A percentile compares a stretch with the other conserved stretches of the same genome.
Conservation (phyloP, 768 basidiomycete genomes). For the Daedalea quercina region DNA sequence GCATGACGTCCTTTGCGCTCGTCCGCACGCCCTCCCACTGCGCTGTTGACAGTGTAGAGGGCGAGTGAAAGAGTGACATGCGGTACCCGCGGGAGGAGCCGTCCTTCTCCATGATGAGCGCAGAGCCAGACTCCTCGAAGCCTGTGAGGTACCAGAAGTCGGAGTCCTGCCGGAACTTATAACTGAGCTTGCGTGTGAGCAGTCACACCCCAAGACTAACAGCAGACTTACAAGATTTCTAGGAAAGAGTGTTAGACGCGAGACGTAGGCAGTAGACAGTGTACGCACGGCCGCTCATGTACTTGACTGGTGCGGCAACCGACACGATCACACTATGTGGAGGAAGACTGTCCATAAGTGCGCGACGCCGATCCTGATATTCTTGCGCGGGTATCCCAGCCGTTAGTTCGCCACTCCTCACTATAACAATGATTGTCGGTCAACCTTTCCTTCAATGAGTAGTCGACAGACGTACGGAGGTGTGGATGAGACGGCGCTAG, state of each 20-base stretch:
- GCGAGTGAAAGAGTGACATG: slow-evolving; percentile 80
- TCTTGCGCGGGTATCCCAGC: slow-evolving; percentile 76
- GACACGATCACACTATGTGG: slow-evolving; percentile 69
- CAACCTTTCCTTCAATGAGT: background rate
- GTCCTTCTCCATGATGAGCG: slow-evolving; percentile 76
- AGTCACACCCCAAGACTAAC: background rate
- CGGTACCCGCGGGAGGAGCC: slow-evolving; percentile 67
- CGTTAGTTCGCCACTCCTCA: slow-evolving; percentile 52
- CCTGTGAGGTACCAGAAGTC: slow-evolving; percentile 97
- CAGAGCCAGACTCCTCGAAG: slow-evolving; percentile 89
- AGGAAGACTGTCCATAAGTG: slow-evolving; percentile 69
- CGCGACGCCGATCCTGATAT: slow-evolving; percentile 64
- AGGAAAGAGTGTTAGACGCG: slow-evolving; percentile 3
- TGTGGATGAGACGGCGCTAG: slow-evolving; percentile 75
- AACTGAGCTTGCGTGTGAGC: slow-evolving; percentile 41
- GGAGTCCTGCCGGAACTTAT: slow-evolving; percentile 90
- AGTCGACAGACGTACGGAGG: slow-evolving; percentile 40
- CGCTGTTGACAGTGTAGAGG: slow-evolving; percentile 69
- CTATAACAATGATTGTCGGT: background rate
- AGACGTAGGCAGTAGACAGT: slow-evolving; percentile 3
- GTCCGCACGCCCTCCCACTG: slow-evolving; percentile 93
- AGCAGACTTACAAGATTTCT: slow-evolving; percentile 66
- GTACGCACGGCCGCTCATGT: slow-evolving; percentile 73
- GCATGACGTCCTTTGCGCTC: slow-evolving; percentile 53
- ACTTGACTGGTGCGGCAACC: slow-evolving; percentile 75